A percentile compares a stretch with the other conserved stretches of the same genome.
Evolutionary conservation across 805 yeast genomes (phyloP).

Genomic region (Yarrowia hollandica): DNA sequence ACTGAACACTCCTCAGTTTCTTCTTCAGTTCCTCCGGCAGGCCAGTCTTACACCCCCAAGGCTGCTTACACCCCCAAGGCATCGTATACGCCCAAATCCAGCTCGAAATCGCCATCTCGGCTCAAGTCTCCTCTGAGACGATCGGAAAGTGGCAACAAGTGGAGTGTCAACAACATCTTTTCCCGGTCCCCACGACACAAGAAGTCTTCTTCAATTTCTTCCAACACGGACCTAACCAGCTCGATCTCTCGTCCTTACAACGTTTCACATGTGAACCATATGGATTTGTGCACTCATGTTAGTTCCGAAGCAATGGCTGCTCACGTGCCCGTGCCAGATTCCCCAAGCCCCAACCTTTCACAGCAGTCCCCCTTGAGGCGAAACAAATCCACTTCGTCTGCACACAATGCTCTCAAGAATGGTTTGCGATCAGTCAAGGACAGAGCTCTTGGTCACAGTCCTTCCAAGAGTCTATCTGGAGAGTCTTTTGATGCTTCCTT

Average conservation of each 20-base stretch:
- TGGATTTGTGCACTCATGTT: not conserved
- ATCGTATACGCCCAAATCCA: not conserved
- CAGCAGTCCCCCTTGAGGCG: slow-evolving; percentile 1
- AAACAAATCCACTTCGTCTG: slow-evolving; percentile 2
- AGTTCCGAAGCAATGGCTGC: not conserved
- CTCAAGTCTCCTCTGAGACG: slow-evolving; percentile 15
- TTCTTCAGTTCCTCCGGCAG: not conserved
- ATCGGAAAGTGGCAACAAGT: slow-evolving; percentile 6
- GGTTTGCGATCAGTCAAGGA: slow-evolving; percentile 5
- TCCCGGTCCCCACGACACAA: slow-evolving; percentile 19
- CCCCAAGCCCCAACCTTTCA: not conserved
- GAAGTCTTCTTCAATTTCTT: not conserved
- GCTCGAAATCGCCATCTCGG: not conserved
- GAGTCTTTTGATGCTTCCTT: slow-evolving; percentile 8
- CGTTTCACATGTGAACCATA: not conserved
- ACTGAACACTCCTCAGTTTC: slow-evolving; percentile 4
- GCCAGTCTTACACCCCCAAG: not conserved
- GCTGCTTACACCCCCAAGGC: not conserved
- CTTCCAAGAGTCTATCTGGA: not conserved
- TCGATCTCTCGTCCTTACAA: slow-evolving; percentile 22
- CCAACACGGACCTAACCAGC: not conserved
- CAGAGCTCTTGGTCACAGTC: slow-evolving; percentile 9
- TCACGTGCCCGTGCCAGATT: not conserved
- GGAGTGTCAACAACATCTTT: slow-evolving; percentile 6
- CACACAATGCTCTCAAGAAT: not conserved